Base-by-base conservation (phyloP, 2,329 filamentous ascomycete species). In the Sclerotinia nivalis region DNA sequence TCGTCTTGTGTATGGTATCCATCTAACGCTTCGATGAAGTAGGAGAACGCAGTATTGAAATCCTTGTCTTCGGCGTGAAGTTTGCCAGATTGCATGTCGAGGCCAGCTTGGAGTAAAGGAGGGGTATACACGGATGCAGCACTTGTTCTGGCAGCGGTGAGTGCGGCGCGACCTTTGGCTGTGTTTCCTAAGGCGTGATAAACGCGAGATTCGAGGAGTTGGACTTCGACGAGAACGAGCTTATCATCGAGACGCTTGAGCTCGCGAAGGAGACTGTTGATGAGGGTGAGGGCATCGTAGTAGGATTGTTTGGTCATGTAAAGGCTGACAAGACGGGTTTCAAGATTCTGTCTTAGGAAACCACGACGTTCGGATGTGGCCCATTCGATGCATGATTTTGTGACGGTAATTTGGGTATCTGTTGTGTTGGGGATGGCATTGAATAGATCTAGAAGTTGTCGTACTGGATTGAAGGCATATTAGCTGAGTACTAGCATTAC, bases 371-470 rank as follows among this genome's bases (percentile, higher is more conserved):
- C 93, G 66, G 93, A 92, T 68, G 95, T 93, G 62, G 96, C 96
- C 96, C 96, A 99, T 84, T 98, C 95, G 89, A 99, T 99, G 84
- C 93, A 98, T 83, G 96, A 97, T 83, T 97, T 97, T 78, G 96
- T 99, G 77, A 97, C 93, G 80, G 90, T 84, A 80, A 97, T 93
- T 84, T 99, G 96, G 79, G 91, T 92, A 80, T 99, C 96, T 84
- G 91, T 91, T 76, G 93, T 96, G 83, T 97, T 91, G 78, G 96
- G 96, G 77, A 98, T 97, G 78, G 91, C 88, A 77, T 92, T 89
- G 85, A 98, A 96, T 80, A 97, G 89, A 81, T 99, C 96, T 80
- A 99, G 91, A 37, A 99, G 89, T 83, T 97, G 93, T 76, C 96
- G 95, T 76, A 99, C 96, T 97, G 59, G 62, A 73, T 37, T 52